These are phyloP conservation scores for Arachis monticola DNA, from an alignment of 331 rosid species.

Conservation along the genomic window DNA sequence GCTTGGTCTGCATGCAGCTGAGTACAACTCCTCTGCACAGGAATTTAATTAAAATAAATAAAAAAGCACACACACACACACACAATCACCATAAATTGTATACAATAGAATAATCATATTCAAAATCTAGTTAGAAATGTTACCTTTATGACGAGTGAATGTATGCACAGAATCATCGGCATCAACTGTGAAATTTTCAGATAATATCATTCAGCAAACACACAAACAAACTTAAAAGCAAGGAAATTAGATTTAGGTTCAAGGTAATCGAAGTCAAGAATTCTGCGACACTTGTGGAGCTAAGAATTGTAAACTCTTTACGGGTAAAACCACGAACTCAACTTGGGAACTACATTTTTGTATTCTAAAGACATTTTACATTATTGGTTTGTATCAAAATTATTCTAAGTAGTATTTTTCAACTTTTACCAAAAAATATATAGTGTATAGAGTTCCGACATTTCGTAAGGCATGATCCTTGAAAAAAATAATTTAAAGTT, in stretches of 20 bases:
- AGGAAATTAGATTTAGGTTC: too few relatives aligned
- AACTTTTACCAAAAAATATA: too few relatives aligned
- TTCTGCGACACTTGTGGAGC: not conserved
- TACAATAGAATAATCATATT: not conserved
- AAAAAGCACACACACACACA: not conserved
- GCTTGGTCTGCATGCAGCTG: too few relatives aligned
- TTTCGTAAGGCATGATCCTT: not conserved
- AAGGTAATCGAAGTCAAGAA: not conserved
- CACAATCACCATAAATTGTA: constrained; percentile 19
- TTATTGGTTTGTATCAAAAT: too few relatives aligned
- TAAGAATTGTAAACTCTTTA: too few relatives aligned
- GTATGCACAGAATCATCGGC: constrained; percentile 76
- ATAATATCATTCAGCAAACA: constrained; percentile 26
- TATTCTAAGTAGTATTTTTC: too few relatives aligned
- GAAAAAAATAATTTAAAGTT: too few relatives aligned
- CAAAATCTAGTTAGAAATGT: constrained; percentile 13
- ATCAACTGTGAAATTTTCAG: constrained; percentile 61
- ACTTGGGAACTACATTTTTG: too few relatives aligned
- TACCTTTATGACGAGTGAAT: constrained; percentile 86
- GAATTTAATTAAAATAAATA: constrained; percentile 11
- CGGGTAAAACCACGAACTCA: too few relatives aligned
- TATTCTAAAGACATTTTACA: too few relatives aligned
- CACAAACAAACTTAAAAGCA: not conserved
- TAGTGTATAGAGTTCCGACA: too few relatives aligned
- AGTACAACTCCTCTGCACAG: constrained; percentile 38